Evolutionary conservation across 2,329 filamentous ascomycete species (phyloP), one percentile per base, ranked within the genome.

Genomic region (Xenoacremonium recifei): DNA sequence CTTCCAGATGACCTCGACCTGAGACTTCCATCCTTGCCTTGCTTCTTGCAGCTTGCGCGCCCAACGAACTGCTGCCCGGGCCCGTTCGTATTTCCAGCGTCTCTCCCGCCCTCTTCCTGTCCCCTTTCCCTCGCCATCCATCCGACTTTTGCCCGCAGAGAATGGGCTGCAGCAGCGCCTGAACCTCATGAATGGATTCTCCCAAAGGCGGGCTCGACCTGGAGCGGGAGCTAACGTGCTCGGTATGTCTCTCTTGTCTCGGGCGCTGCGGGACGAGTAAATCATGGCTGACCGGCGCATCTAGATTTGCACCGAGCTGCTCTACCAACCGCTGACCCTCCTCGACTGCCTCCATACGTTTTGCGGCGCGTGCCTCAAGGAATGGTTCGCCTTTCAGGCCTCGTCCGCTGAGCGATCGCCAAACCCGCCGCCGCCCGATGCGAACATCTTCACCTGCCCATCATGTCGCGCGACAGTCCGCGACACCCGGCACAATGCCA

Each of bases 281-380:
- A 6, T n/a, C 16, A 17, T 30, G 39, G 27, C 51, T 56, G 39
- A 55, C 46, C n/a, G 37, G 13, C 30, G 39, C 47, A 45, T 39
- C 35, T 42, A 96, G 91, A 99, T 99, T 60, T 99, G 93, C 74
- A 95, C 92, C 56, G 93, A 97, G 66, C 80, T 96, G 51, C 82
- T 96, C 49, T 95, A 89, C 69, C 88, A 95, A 65, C 90, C 91
- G 23, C 77, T 95, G 50, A 95, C 90, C 20, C 82, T 95, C 37
- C 87, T 96, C 65, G 89, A 96, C 72, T 96, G 90, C 63, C 80
- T 96, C 33, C 90, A 96, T 69, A 96, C 92, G 34, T 99, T 95
- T 67, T 99, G 93, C 72, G 93, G 91, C 50, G 87, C 88, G 29
- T 99, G 93, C 62, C 67, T 97, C 45, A 96, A 95, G 66, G 89